Conservation (phyloP, 2,329 filamentous ascomycete genomes). For the Xylaria sp. region DNA sequence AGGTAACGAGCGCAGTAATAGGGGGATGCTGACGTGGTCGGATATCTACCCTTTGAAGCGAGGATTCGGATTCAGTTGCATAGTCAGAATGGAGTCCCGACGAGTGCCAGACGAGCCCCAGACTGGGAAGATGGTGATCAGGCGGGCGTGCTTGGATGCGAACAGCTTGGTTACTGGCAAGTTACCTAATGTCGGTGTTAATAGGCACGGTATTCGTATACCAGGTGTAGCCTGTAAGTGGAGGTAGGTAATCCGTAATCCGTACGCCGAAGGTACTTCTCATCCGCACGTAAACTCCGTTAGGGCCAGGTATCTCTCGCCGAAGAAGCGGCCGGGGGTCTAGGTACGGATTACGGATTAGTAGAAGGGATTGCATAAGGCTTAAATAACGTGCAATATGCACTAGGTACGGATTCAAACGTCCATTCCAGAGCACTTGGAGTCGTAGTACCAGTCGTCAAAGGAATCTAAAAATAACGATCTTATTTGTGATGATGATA, state of each 20-base stretch:
- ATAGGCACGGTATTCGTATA: neutral
- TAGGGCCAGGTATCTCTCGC: too few species aligned
- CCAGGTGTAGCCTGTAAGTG: neutral
- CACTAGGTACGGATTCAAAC: neutral
- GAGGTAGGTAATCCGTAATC: neutral
- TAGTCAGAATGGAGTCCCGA: neutral
- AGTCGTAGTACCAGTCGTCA: neutral
- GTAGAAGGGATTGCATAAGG: neutral
- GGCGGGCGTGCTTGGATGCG: neutral
- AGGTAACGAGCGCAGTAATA: neutral
- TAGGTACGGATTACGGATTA: neutral
- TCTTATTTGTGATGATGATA: neutral
- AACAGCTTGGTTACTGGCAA: neutral
- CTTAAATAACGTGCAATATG: too few species aligned
- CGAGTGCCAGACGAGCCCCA: neutral
- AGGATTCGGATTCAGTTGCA: neutral
- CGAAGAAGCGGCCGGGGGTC: neutral
- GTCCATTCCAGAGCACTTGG: neutral
- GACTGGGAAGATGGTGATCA: too few species aligned
- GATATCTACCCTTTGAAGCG: neutral
- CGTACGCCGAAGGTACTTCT: neutral
- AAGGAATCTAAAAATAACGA: neutral
- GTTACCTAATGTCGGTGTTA: neutral
- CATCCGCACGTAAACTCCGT: neutral
- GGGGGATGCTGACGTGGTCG: neutral